Conservation (phyloP, 1,284 basidiomycete genomes). For the Pisolithus thermaeus region DNA sequence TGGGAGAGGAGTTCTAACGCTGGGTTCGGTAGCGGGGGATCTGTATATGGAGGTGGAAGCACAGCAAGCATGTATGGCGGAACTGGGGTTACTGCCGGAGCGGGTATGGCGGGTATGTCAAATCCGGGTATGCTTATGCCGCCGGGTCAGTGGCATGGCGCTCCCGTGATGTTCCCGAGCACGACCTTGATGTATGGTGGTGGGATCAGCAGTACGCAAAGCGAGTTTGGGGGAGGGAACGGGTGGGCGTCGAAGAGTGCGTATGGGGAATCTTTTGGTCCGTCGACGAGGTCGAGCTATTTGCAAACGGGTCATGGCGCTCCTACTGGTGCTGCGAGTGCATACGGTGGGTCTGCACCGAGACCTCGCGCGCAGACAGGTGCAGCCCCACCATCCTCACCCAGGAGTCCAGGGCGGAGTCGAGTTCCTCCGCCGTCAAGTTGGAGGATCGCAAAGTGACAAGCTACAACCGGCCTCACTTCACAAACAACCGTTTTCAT, state of each 20-base stretch:
- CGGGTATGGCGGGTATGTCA: constrained; percentile 39
- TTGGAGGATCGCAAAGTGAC: constrained; percentile 26
- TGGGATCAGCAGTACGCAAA: constrained; percentile 38
- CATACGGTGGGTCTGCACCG: constrained; percentile 15
- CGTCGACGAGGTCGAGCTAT: constrained; percentile 25
- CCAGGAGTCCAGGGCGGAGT: constrained; percentile 10
- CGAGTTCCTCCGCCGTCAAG: constrained; percentile 24
- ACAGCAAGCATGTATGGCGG: constrained; percentile 33
- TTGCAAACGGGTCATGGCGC: background rate
- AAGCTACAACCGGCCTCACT: background rate
- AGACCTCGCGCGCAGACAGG: constrained; percentile 25
- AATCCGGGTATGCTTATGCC: constrained; percentile 35
- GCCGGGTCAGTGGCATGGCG: constrained; percentile 34
- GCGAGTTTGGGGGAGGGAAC: constrained; percentile 42
- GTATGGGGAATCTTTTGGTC: constrained; percentile 61
- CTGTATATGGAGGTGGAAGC: constrained; percentile 28
- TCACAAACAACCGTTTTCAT: background rate
- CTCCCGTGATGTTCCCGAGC: constrained; percentile 44
- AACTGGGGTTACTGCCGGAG: constrained; percentile 20
- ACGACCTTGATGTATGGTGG: constrained; percentile 54
- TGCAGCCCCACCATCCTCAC: constrained; percentile 10
- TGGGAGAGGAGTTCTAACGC: constrained; percentile 73
- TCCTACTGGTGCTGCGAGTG: constrained; percentile 12
- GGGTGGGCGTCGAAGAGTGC: constrained; percentile 61
- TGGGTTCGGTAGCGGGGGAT: constrained; percentile 33